Conservation (phyloP, 495 filamentous ascomycete genomes). For the Penicillium atrosanguineum region DNA sequence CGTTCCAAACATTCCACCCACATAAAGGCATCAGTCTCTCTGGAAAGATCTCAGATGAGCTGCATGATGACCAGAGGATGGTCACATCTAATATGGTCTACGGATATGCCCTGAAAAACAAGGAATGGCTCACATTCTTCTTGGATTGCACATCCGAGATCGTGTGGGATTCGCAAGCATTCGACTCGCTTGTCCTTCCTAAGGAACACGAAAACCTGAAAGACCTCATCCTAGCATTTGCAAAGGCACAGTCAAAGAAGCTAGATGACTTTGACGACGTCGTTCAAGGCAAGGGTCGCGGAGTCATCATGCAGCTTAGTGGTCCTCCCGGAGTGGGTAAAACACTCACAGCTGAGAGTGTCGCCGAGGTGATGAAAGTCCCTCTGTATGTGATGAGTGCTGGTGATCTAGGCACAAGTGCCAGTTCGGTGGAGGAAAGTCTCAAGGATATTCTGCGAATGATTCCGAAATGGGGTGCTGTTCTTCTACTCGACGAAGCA, state of each 20-base stretch:
- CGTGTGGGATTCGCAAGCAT: slow-evolving; percentile 51
- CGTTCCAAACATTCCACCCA: slow-evolving; percentile 37
- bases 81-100: slow-evolving; percentile 19
- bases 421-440: slow-evolving; percentile 46
- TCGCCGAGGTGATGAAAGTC: slow-evolving; percentile 30
- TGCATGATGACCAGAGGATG: slow-evolving; percentile 18
- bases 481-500: slow-evolving; percentile 47
- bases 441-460: slow-evolving; percentile 52
- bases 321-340: slow-evolving; percentile 45
- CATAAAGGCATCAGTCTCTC: slow-evolving; percentile 21
- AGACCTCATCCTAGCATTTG: slow-evolving; percentile 29
- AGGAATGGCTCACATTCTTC: slow-evolving; percentile 44
- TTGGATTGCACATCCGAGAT: slow-evolving; percentile 40
- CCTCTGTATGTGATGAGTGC: slow-evolving; percentile 46
- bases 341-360: slow-evolving; percentile 41
- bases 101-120: slow-evolving; percentile 30
- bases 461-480: slow-evolving; percentile 43
- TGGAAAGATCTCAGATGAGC: neutral
- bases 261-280: slow-evolving; percentile 30
- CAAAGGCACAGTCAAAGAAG: slow-evolving; percentile 27
- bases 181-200: slow-evolving; percentile 53
- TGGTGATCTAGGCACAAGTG: slow-evolving; percentile 53
- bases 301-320: slow-evolving; percentile 38
- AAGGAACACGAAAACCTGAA: slow-evolving; percentile 25
- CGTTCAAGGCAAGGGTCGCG: slow-evolving; percentile 32